phyloP scores from a whole-genome alignment of 192 early-diverging fungal genomes.

The Coemansia sp. region DNA sequence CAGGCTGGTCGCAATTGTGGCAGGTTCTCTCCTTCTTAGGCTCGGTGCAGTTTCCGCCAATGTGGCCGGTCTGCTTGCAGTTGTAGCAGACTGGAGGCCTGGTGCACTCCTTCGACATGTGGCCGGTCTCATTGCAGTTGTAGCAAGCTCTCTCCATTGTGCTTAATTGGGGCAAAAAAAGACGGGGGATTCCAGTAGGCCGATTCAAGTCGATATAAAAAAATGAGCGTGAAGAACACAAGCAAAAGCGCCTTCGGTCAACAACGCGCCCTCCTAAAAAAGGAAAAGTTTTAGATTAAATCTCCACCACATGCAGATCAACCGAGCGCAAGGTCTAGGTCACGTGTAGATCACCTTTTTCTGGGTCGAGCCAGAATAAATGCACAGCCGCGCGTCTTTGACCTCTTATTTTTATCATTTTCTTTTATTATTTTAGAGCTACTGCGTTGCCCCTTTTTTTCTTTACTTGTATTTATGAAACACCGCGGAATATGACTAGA shows the following conservation, averaged over 20 bases:
- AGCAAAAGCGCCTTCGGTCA: no score
- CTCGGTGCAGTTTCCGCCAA: constrained; percentile 44
- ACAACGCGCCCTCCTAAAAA: no score
- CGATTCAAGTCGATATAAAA: no score
- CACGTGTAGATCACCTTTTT: not conserved
- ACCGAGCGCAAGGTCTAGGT: no score
- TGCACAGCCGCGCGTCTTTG: no score
- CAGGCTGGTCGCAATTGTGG: constrained; percentile 52
- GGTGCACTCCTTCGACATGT: constrained; percentile 54
- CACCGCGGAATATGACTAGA: constrained; percentile 28
- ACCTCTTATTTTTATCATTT: no score
- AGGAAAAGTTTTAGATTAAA: constrained; percentile 30
- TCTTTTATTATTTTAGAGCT: not conserved
- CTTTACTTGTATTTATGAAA: constrained; percentile 10
- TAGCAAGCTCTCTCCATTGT: constrained; percentile 45
- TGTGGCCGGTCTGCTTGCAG: constrained; percentile 53
- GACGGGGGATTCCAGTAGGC: not conserved
- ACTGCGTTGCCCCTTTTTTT: not conserved
- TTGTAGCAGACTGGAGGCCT: constrained; percentile 54
- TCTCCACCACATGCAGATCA: not conserved
- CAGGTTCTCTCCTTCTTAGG: constrained; percentile 26
- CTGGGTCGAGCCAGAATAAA: not conserved
- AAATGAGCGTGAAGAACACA: not conserved
- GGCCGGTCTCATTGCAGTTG: constrained; percentile 55
- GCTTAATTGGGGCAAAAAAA: not conserved